Base-by-base conservation (phyloP, 306 rosid genomes). In the Rosa multiflora region DNA sequence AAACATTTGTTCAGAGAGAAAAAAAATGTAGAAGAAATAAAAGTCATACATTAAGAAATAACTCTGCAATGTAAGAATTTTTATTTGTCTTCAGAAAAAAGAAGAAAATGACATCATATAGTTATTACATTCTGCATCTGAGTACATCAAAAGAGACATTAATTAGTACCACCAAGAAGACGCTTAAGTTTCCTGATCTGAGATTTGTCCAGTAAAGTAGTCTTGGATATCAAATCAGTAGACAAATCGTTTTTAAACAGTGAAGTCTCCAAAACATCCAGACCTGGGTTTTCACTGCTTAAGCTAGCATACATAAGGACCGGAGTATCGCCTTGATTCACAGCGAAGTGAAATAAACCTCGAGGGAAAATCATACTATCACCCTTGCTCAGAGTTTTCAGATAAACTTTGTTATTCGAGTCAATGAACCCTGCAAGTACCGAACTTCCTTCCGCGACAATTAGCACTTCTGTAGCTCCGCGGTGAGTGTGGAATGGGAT, bases 321-420 rank as follows among this genome's bases (percentile, higher is more conserved):
- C 2, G 69, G 69, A 32, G 44, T 64, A 64, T 64, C 44, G 6
- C 69, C 69, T 35, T 32, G 10, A 14, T 64, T 64, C 69, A 64
- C 42, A 32, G 69, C 43, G 20, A 64, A 64, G 44, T 64, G 69
- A 2, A 29, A 14, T 14, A 64, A 35, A 35, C 69, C 69, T 5
- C 44, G 43, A 12, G 69, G 69, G 69, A 29, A 64, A 15, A 64
- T 9, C 69, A 64, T 64, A 64, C 20, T 2, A 35, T 64, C 69
- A 64, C 69, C 69, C 69, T 64, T 64, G 69, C 84, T 32, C n/a
- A 64, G 7, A 64, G 43, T 13, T 64, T 64, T 64, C 69, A 64
- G 13, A 20, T 64, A 64, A 12, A 64, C 69, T 32, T 64, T 64
- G 43, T 64, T 64, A 35, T 35, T 64, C 10, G 69, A 64, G 69